A percentile compares a stretch with the other conserved stretches of the same genome.
Conservation (phyloP, 495 filamentous ascomycete genomes). For the Penicillium malachiteum region DNA sequence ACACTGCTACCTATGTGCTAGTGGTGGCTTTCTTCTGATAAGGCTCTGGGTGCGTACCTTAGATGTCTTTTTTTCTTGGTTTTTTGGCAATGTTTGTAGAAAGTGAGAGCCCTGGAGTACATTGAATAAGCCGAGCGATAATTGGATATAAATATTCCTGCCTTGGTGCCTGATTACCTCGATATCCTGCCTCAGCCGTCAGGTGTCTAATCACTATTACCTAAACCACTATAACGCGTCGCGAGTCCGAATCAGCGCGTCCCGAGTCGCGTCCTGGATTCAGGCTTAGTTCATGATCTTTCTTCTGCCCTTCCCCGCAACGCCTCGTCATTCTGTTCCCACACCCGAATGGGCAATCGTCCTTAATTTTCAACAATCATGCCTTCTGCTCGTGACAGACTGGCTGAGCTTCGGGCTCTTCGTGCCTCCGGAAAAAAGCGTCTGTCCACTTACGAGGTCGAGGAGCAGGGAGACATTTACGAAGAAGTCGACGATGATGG, state of each 20-base stretch:
- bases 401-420: slow-evolving; percentile 82
- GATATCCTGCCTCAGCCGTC: neutral
- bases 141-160: too few species aligned
- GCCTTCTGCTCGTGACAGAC: slow-evolving; percentile 40
- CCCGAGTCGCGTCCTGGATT: slow-evolving; percentile 12
- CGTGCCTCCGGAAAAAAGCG: slow-evolving; percentile 88
- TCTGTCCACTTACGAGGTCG: slow-evolving; percentile 82
- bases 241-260: slow-evolving; percentile 7
- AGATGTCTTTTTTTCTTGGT: too few species aligned
- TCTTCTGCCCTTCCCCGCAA: slow-evolving; percentile 23
- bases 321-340: slow-evolving; percentile 13
- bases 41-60: too few species aligned
- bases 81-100: too few species aligned
- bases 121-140: too few species aligned
- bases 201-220: neutral
- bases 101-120: too few species aligned
- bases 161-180: neutral
- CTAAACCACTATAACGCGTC: slow-evolving; percentile 15
- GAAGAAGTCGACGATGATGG: slow-evolving; percentile 96
- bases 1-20: too few species aligned
- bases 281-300: slow-evolving; percentile 9
- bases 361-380: slow-evolving; percentile 26
- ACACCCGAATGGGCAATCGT: slow-evolving; percentile 16
- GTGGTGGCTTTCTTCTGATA: too few species aligned
- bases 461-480: slow-evolving; percentile 82